These are phyloP conservation scores for Candida awuae DNA, from an alignment of 805 yeast genomes.

Conservation along the genomic window DNA sequence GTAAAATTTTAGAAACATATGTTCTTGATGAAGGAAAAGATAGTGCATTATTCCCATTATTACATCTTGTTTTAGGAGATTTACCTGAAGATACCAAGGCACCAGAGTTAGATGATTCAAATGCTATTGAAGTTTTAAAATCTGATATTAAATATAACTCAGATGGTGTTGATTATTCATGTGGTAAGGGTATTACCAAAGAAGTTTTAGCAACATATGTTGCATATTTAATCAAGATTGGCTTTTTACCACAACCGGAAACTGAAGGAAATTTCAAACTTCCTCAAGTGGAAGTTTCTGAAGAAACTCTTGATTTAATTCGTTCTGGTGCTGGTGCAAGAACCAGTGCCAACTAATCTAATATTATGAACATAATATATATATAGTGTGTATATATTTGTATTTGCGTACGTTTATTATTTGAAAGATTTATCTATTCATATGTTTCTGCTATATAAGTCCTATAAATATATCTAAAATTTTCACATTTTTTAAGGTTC, in stretches of 20 bases:
- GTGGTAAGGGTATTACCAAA: conserved; percentile 68
- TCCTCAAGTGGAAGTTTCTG: conserved; percentile 50
- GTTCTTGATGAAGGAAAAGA: conserved; percentile 71
- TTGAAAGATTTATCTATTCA: too few relatives aligned
- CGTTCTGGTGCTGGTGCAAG: conserved; percentile 68
- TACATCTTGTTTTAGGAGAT: conserved; percentile 90
- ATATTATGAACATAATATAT: not conserved
- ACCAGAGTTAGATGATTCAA: conserved; percentile 86
- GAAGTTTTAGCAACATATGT: conserved; percentile 67
- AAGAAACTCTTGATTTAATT: conserved; percentile 50
- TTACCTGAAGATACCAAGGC: conserved; percentile 88
- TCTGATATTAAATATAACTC: conserved; percentile 45
- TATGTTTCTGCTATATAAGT: too few relatives aligned
- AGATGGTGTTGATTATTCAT: conserved; percentile 51
- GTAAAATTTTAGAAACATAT: conserved; percentile 59
- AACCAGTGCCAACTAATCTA: conserved; percentile 42
- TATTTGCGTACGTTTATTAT: not conserved
- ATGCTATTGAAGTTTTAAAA: conserved; percentile 64
- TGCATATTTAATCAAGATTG: conserved; percentile 70
- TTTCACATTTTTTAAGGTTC: too few relatives aligned
- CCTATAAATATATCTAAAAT: too few relatives aligned
- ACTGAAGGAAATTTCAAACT: conserved; percentile 34
- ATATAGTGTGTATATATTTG: too few relatives aligned
- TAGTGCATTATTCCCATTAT: conserved; percentile 83
- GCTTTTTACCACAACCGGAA: conserved; percentile 66